Conservation (phyloP, 2,329 filamentous ascomycete species). For the Diaporthe sp. region DNA sequence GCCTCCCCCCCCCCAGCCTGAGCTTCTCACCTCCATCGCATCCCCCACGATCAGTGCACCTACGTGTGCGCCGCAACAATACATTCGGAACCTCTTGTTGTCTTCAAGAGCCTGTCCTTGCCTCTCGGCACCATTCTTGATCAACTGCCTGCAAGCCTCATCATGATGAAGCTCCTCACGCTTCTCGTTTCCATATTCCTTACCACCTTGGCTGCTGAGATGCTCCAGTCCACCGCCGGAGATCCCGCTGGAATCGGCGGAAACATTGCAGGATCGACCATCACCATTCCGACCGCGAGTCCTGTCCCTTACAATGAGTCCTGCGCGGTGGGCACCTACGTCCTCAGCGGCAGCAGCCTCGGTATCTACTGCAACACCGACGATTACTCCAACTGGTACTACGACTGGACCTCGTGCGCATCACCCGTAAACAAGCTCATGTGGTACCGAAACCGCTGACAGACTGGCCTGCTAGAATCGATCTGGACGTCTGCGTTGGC, state of each 20-base stretch:
- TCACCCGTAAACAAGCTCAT: neutral
- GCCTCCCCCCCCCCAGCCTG: neutral
- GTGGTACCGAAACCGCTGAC: constrained; percentile 1
- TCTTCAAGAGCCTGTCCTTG: neutral
- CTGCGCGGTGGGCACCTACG: constrained; percentile 50
- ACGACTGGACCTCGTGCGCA: constrained; percentile 53
- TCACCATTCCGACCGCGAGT: constrained; percentile 14
- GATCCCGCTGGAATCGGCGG: constrained; percentile 14
- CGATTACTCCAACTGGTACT: constrained; percentile 46
- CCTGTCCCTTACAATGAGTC: constrained; percentile 36
- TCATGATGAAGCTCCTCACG: neutral
- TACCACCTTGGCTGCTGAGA: neutral
- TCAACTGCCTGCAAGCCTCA: neutral
- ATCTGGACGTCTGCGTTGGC: constrained; percentile 46
- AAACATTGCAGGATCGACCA: constrained; percentile 9
- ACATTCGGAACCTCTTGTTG: neutral
- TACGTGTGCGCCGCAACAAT: neutral
- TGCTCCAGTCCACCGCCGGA: neutral
- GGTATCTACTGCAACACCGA: constrained; percentile 54
- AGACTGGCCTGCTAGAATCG: constrained; percentile 43
- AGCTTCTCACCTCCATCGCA: too few relatives aligned
- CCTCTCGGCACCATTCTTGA: neutral
- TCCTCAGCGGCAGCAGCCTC: constrained; percentile 46
- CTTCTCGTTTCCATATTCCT: neutral
- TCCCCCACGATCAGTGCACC: too few relatives aligned